phyloP scores from a whole-genome alignment of 2,329 filamentous ascomycete genomes.

The Cucurbitaria berberidis region DNA sequence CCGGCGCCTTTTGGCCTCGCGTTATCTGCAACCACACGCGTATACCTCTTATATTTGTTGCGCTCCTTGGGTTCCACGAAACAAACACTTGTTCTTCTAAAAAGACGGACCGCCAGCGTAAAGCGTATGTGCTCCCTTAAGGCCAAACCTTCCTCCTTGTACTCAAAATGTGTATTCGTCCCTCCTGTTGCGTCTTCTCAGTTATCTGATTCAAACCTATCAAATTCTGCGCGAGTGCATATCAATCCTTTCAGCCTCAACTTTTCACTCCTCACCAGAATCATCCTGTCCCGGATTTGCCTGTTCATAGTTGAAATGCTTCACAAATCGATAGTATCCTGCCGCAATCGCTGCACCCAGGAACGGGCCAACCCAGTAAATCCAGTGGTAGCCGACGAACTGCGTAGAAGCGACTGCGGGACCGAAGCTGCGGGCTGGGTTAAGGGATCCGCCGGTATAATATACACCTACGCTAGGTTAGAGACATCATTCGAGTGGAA shows the following conservation, averaged over 20 bases:
- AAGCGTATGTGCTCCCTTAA: not conserved
- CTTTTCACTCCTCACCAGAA: constrained; percentile 2
- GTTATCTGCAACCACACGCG: not conserved
- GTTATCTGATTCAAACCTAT: not conserved
- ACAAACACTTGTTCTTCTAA: not conserved
- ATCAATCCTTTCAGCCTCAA: not conserved
- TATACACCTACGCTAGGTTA: constrained; percentile 34
- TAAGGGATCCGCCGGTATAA: constrained; percentile 52
- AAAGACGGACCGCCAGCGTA: not conserved
- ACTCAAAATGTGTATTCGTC: not conserved
- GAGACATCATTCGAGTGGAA: not conserved
- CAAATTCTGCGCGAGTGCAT: not conserved
- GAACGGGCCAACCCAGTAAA: constrained; percentile 54
- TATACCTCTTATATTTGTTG: not conserved
- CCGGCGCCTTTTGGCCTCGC: not conserved
- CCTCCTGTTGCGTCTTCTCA: not conserved
- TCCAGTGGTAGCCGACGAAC: constrained; percentile 42
- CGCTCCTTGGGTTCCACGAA: not conserved
- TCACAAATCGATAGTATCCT: constrained; percentile 55
- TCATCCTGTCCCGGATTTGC: constrained; percentile 37
- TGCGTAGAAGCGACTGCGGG: constrained; percentile 47
- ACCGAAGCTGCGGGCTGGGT: constrained; percentile 53
- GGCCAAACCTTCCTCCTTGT: not conserved
- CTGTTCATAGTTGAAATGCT: constrained; percentile 40
- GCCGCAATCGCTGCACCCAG: constrained; percentile 52